Base-by-base conservation (phyloP, 257 asterid species). In the Primulina huaijiensis region DNA sequence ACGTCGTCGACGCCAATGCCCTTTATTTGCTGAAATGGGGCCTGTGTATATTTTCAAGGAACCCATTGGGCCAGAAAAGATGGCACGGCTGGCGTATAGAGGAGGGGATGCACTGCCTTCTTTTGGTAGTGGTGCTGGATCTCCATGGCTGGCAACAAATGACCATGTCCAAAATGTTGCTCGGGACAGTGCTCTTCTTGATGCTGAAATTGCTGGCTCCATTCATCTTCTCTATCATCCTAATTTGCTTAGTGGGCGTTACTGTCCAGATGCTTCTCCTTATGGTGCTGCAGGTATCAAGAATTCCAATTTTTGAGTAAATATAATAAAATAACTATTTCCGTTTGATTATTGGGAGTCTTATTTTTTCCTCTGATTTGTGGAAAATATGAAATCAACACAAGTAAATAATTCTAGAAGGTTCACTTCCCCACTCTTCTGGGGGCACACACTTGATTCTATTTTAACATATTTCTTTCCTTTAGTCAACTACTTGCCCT, bases 1-100 rank as follows among this genome's bases (percentile, higher is more conserved):
- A 76, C 96, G 99, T 14, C 97, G 97, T 33, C 95, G 99, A 62
- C 96, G 99, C 71, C 99, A 92, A 72, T 92, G 98, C 80, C 98
- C 98, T 73, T 76, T 92, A 87, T 92, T 92, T 90, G 96, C 97
- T 73, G 98, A 92, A 83, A 88, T 92, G 98, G 98, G 98, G 16
- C 98, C 98, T 40, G 82, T 92, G 29, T 92, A 92, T 76, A 92
- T 92, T 58, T 92, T 92, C 72, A 92, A 82, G 84, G 97, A 92
- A 78, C 85, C 95, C 14, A 88, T 90, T 85, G 98, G 98, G 69
- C 91, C 95, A 68, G 96, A 92, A 75, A 86, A 83, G 80, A 90
- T 92, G 92, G 80, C 88, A 60, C 87, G 89, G 57, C 84, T 92
- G 83, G 88, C 95, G 76, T 60, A 84, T 75, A 84, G 99, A 77